Conservation (phyloP, 176 grass and related monocot genomes). For the Pontederia crassipes region DNA sequence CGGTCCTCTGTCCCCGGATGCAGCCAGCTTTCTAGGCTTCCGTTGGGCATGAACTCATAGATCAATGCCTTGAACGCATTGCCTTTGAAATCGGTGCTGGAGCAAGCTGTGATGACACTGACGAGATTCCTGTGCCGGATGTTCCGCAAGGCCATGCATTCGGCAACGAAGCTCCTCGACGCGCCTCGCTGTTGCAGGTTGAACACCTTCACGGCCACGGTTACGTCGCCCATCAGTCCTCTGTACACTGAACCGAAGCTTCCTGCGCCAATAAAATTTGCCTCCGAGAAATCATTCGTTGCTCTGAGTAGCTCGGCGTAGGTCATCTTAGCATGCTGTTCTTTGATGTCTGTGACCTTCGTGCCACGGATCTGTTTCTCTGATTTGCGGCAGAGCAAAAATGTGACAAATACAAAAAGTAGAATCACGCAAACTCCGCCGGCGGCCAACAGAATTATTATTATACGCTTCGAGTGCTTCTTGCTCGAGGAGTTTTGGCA, state of each 20-base stretch:
- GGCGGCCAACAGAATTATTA: constrained; percentile 16
- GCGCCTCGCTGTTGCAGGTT: constrained; percentile 35
- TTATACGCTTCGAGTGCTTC: neutral
- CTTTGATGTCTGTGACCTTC: neutral
- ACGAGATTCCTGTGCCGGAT: constrained; percentile 49
- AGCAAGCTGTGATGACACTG: constrained; percentile 39
- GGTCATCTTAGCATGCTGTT: constrained; percentile 23
- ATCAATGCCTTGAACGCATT: constrained; percentile 47
- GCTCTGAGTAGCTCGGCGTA: constrained; percentile 37
- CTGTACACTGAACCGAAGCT: constrained; percentile 35
- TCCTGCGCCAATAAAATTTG: constrained; percentile 36
- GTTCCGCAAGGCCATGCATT: constrained; percentile 40
- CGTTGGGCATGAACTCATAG: constrained; percentile 40
- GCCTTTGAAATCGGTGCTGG: constrained; percentile 31
- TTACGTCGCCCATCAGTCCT: constrained; percentile 21
- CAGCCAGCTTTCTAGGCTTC: constrained; percentile 40
- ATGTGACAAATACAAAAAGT: constrained; percentile 7
- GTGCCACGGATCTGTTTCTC: neutral
- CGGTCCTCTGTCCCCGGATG: constrained; percentile 2
- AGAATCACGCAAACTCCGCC: too few species aligned
- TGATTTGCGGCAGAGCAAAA: constrained; percentile 2
- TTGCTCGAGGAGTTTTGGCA: neutral
- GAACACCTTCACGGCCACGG: constrained; percentile 45
- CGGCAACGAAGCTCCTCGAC: constrained; percentile 42
- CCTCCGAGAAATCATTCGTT: constrained; percentile 33